Evolutionary conservation across 2,329 filamentous ascomycete species (phyloP).

Genomic region (Zymoseptoria crescenta): DNA sequence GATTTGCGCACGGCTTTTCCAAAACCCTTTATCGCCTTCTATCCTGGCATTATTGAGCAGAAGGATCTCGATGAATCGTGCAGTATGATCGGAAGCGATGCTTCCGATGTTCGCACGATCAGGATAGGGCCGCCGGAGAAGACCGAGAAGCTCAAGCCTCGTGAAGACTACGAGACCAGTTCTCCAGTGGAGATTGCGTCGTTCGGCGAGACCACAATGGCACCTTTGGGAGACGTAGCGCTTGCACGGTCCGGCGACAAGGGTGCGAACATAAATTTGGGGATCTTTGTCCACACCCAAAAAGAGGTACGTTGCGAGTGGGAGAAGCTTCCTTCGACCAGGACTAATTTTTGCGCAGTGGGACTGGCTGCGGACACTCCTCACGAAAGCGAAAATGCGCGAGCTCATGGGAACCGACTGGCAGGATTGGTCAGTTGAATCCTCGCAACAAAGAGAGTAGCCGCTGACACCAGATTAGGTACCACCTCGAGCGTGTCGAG

Average conservation of each 20-base stretch:
- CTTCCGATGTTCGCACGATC: constrained; percentile 9
- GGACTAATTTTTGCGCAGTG: constrained; percentile 5
- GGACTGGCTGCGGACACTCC: constrained; percentile 24
- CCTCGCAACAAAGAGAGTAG: not conserved
- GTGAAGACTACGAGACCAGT: constrained; percentile 27
- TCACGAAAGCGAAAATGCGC: constrained; percentile 20
- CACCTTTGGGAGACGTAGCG: constrained; percentile 30
- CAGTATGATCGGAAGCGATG: constrained; percentile 15
- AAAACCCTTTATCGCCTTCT: constrained; percentile 21
- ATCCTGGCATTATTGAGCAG: constrained; percentile 18
- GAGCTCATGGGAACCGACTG: constrained; percentile 25
- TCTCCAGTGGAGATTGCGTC: constrained; percentile 20
- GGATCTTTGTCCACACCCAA: constrained; percentile 33
- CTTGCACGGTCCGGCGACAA: constrained; percentile 28
- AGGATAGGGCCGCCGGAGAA: constrained; percentile 19
- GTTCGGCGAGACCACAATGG: constrained; percentile 31
- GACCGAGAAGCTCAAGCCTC: constrained; percentile 14
- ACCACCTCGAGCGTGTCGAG: constrained; percentile 32
- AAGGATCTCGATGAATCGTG: constrained; percentile 18
- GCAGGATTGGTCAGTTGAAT: constrained; percentile 12
- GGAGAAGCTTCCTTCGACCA: not conserved
- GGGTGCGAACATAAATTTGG: constrained; percentile 25
- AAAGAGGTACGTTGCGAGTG: constrained; percentile 9
- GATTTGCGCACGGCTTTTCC: constrained; percentile 20
- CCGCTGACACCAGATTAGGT: not conserved